A percentile compares a stretch with the other conserved stretches of the same genome.
Evolutionary conservation across 768 basidiomycete genomes (phyloP).

Genomic region (Hericium erinaceus): DNA sequence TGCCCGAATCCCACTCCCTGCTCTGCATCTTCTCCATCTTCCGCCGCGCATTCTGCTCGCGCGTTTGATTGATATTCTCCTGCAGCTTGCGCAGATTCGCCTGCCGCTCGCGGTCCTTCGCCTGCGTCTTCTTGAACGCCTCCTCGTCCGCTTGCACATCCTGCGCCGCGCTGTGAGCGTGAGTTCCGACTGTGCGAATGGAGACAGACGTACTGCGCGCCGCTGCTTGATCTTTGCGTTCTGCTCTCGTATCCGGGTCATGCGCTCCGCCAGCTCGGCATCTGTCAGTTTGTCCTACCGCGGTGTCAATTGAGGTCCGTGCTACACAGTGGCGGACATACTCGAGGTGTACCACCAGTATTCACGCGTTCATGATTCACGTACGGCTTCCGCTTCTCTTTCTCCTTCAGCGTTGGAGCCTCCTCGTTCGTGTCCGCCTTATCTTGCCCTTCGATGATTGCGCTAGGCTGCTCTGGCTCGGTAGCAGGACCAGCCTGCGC

Average conservation of each 20-base stretch:
- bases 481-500: neutral
- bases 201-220: constrained; percentile 36
- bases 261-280: constrained; percentile 58
- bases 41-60: constrained; percentile 69
- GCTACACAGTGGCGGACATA: constrained; percentile 25
- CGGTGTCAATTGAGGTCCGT: neutral
- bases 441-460: neutral
- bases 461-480: neutral
- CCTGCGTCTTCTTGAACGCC: constrained; percentile 64
- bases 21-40: constrained; percentile 75
- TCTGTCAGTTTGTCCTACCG: constrained; percentile 58
- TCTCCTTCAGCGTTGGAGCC: constrained; percentile 11
- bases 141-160: constrained; percentile 78
- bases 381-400: constrained; percentile 61
- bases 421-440: constrained; percentile 16
- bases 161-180: constrained; percentile 24
- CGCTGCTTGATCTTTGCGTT: constrained; percentile 73
- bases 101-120: constrained; percentile 48
- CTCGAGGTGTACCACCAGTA: constrained; percentile 70
- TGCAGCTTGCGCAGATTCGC: constrained; percentile 58
- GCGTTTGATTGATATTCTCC: constrained; percentile 55
- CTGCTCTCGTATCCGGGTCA: constrained; percentile 61
- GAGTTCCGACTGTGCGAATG: neutral
- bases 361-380: constrained; percentile 78
- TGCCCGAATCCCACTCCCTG: constrained; percentile 83